Conservation (phyloP, 2,329 filamentous ascomycete genomes). For the Alternaria sp. region DNA sequence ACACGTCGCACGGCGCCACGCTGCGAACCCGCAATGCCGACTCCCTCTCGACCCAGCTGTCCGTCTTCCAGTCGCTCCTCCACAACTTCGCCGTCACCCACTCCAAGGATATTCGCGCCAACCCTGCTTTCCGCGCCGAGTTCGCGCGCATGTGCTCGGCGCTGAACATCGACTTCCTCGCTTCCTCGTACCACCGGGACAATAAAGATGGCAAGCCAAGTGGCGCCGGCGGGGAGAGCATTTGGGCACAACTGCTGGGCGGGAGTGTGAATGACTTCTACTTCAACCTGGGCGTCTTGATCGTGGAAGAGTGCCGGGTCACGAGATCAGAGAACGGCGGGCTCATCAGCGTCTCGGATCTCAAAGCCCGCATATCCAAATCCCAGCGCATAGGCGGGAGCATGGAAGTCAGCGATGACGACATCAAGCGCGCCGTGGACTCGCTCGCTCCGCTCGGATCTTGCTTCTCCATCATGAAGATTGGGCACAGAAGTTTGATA, state of each 20-base stretch:
- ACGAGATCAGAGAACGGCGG: constrained; percentile 92
- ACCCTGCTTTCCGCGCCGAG: constrained; percentile 92
- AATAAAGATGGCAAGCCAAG: constrained; percentile 55
- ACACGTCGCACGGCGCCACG: constrained; percentile 84
- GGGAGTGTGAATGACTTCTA: constrained; percentile 97
- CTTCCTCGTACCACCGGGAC: constrained; percentile 59
- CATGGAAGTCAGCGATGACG: constrained; percentile 85
- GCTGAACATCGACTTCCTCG: constrained; percentile 93
- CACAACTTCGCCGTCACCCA: constrained; percentile 96
- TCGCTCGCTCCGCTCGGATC: constrained; percentile 87
- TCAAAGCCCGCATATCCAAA: constrained; percentile 75
- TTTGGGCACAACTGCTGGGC: constrained; percentile 93
- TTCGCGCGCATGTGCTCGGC: constrained; percentile 98
- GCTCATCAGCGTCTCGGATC: constrained; percentile 82
- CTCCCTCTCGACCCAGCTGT: constrained; percentile 89
- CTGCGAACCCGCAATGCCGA: constrained; percentile 85
- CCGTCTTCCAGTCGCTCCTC: constrained; percentile 92
- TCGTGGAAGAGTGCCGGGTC: constrained; percentile 89
- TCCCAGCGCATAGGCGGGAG: constrained; percentile 71
- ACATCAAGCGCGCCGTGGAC: constrained; percentile 86
- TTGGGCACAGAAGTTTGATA: constrained; percentile 86
- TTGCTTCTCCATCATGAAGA: constrained; percentile 82
- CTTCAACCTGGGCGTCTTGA: constrained; percentile 93
- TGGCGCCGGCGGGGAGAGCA: constrained; percentile 65
- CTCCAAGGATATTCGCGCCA: constrained; percentile 92